These are phyloP conservation scores for Apophysomyces ossiformis DNA, from an alignment of 371 early-diverging fungal species.

Conservation along the genomic window DNA sequence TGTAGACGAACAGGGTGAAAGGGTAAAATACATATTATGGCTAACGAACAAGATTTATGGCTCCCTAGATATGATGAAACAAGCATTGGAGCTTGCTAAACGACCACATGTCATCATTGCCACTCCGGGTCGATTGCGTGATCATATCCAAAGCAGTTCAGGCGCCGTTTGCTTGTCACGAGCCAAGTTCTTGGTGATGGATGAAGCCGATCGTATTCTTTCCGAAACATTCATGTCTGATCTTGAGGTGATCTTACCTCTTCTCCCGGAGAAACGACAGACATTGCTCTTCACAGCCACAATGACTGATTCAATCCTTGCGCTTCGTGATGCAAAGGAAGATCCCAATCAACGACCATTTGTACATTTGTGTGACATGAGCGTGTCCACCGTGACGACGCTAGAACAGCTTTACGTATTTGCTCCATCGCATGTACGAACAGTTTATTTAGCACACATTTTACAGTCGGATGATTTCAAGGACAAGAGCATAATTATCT, in stretches of 20 bases:
- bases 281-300: conserved; percentile 97
- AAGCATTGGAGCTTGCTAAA: conserved; percentile 85
- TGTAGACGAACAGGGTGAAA: background rate
- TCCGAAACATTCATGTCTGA: conserved; percentile 85
- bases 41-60: background rate
- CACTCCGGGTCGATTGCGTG: conserved; percentile 96
- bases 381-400: conserved; percentile 82
- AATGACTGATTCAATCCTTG: conserved; percentile 86
- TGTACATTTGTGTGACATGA: conserved; percentile 78
- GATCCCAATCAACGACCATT: conserved; percentile 69
- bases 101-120: conserved; percentile 97
- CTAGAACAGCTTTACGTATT: conserved; percentile 93
- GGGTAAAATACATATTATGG: background rate
- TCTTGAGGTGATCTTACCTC: conserved; percentile 77
- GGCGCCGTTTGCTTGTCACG: conserved; percentile 67
- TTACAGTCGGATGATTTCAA: conserved; percentile 71
- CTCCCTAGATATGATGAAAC: conserved; percentile 86
- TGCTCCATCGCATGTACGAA: conserved; percentile 92
- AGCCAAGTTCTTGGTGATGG: conserved; percentile 82
- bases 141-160: conserved; percentile 84
- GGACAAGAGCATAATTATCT: conserved; percentile 89
- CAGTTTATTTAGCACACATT: conserved; percentile 85
- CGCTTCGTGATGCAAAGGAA: conserved; percentile 51
- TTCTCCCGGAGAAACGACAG: conserved; percentile 83
- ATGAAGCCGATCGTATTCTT: conserved; percentile 98